Evolutionary conservation across 2,329 filamentous ascomycete genomes (phyloP).

Genomic region (Diaporthe eres): DNA sequence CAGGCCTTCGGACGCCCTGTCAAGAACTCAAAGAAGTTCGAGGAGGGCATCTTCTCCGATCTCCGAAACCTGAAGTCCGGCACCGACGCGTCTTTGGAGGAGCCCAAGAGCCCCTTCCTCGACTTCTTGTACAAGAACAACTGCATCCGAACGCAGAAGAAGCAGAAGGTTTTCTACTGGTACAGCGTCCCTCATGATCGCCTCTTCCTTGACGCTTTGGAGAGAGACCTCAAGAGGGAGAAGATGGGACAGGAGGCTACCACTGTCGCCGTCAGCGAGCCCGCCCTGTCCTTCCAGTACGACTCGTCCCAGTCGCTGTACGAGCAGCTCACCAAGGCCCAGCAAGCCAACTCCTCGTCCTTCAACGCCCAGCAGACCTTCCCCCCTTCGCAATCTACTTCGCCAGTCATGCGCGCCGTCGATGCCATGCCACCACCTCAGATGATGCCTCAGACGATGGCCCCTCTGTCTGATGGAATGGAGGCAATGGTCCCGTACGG

Average conservation of each 20-base stretch:
- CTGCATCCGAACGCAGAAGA: slow-evolving; percentile 99
- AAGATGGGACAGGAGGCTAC: slow-evolving; percentile 99
- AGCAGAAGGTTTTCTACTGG: slow-evolving; percentile 99
- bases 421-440: slow-evolving; percentile 89
- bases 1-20: slow-evolving; percentile 98
- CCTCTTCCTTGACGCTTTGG: slow-evolving; percentile 95
- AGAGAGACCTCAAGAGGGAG: slow-evolving; percentile 97
- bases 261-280: slow-evolving; percentile 96
- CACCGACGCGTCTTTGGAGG: slow-evolving; percentile 96
- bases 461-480: slow-evolving; percentile 72
- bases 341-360: slow-evolving; percentile 98
- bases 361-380: slow-evolving; percentile 86
- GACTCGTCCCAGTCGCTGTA: slow-evolving; percentile 99
- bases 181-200: slow-evolving; percentile 99
- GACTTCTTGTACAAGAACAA: slow-evolving; percentile 99
- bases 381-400: slow-evolving; percentile 84
- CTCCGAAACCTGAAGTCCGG: slow-evolving; percentile 98
- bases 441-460: slow-evolving; percentile 68
- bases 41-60: slow-evolving; percentile 99
- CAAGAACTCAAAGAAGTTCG: slow-evolving; percentile 99
- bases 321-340: slow-evolving; percentile 98
- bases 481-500: slow-evolving; percentile 81
- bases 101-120: slow-evolving; percentile 97
- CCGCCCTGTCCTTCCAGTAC: slow-evolving; percentile 97
- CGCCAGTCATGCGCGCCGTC: slow-evolving; percentile 89